Conservation (phyloP, 2,329 filamentous ascomycete species). For the Talaromyces verruculosus region DNA sequence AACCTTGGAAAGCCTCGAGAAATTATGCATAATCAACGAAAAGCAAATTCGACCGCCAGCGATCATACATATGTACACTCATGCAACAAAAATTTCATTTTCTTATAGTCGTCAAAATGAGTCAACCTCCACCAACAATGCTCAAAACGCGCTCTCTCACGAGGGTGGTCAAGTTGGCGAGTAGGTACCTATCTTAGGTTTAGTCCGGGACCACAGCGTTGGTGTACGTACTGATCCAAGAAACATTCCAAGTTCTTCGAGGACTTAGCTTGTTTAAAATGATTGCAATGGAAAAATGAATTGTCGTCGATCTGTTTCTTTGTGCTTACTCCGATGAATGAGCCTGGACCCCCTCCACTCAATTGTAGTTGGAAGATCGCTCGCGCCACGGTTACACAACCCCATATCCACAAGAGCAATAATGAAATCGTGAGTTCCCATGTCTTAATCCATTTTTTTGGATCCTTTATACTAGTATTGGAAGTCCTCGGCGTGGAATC, state of each 20-base stretch:
- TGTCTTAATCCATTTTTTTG: not conserved
- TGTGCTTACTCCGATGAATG: not conserved
- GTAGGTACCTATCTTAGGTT: not conserved
- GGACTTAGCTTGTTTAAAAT: not conserved
- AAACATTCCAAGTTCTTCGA: not conserved
- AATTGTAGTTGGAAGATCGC: not conserved
- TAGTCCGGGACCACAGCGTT: not conserved
- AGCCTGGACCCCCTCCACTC: not conserved
- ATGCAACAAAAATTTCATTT: not conserved
- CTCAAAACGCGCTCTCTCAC: slow-evolving; percentile 4
- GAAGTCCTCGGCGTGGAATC: not conserved
- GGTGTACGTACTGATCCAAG: slow-evolving; percentile 4
- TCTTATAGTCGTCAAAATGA: not conserved
- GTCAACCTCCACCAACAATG: slow-evolving; percentile 1
- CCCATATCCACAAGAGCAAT: not conserved
- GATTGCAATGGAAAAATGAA: not conserved
- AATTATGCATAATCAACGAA: not conserved
- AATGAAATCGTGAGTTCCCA: not conserved
- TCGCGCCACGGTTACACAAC: not conserved
- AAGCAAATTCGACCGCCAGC: not conserved
- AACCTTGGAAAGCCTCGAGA: not conserved
- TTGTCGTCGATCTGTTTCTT: not conserved
- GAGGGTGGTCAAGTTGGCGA: not conserved
- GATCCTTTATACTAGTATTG: not conserved
- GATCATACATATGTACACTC: not conserved